A percentile compares a stretch with the other conserved stretches of the same genome.
These are phyloP conservation scores for Auricularia cornea DNA, from an alignment of 768 basidiomycete species.

Conservation along the genomic window DNA sequence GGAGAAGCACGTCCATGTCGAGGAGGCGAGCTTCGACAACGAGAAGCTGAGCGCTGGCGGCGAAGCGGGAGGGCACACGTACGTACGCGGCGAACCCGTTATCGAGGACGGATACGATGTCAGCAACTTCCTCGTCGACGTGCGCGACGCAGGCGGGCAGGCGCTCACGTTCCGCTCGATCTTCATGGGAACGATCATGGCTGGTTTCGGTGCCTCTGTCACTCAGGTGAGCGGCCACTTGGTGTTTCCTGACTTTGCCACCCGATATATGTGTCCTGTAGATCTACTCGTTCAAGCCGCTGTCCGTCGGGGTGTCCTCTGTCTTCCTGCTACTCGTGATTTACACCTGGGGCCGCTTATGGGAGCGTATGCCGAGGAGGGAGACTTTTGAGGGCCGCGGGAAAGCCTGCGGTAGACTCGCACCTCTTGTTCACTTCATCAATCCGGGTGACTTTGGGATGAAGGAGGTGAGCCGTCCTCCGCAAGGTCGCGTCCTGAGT, in stretches of 20 bases:
- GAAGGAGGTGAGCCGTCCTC: conserved; percentile 41
- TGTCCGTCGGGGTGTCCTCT: conserved; percentile 41
- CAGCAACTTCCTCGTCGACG: conserved; percentile 36
- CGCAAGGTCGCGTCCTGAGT: not conserved
- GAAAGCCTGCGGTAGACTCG: conserved; percentile 32
- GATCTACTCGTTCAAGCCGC: conserved; percentile 56
- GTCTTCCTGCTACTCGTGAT: conserved; percentile 50
- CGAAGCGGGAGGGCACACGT: not conserved
- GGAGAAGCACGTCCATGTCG: not conserved
- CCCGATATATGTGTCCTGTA: conserved; percentile 13
- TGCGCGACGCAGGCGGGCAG: conserved; percentile 50
- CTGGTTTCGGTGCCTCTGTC: conserved; percentile 50
- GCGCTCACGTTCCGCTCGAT: conserved; percentile 50
- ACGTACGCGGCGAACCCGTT: conserved; percentile 9
- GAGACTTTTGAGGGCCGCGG: conserved; percentile 30
- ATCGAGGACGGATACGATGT: conserved; percentile 12
- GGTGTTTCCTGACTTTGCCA: not conserved
- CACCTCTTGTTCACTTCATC: conserved; percentile 35
- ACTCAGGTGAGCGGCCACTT: conserved; percentile 34
- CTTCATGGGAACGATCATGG: conserved; percentile 45
- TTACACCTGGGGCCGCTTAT: conserved; percentile 41
- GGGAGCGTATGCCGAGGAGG: conserved; percentile 26
- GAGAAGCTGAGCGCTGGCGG: not conserved
- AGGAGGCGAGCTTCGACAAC: not conserved
- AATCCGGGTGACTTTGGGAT: conserved; percentile 49